phyloP scores from a whole-genome alignment of 2,329 filamentous ascomycete genomes.

The Sphaerulina musiva region DNA sequence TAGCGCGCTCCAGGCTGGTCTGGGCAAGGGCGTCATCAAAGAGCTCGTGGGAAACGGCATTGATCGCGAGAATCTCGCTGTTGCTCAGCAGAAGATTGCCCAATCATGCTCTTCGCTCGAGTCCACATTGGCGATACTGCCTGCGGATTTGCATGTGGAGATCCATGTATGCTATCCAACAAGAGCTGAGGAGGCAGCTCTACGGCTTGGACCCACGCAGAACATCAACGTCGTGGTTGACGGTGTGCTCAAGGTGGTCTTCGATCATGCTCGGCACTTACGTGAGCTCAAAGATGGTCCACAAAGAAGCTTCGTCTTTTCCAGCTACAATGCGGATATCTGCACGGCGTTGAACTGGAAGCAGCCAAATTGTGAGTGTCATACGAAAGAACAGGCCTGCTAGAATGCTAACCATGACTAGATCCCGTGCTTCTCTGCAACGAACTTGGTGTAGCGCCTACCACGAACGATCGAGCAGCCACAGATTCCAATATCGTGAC shows the following conservation, averaged over 20 bases:
- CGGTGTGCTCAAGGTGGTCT: constrained; percentile 73
- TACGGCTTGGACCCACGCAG: constrained; percentile 65
- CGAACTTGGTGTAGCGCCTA: constrained; percentile 52
- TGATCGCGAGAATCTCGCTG: constrained; percentile 45
- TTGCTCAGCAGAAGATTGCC: constrained; percentile 64
- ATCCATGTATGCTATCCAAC: constrained; percentile 88
- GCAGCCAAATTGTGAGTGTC: constrained; percentile 75
- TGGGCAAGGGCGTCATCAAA: constrained; percentile 26
- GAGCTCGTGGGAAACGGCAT: constrained; percentile 27
- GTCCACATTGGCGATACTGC: constrained; percentile 68
- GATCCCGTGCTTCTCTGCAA: constrained; percentile 93
- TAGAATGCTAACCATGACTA: constrained; percentile 29
- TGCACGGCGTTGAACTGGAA: constrained; percentile 98
- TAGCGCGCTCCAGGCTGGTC: constrained; percentile 33
- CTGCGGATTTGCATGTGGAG: constrained; percentile 76
- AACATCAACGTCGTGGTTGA: constrained; percentile 87
- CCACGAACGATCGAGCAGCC: constrained; percentile 4
- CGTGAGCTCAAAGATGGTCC: constrained; percentile 61
- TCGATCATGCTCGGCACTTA: constrained; percentile 75
- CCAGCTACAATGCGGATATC: constrained; percentile 80
- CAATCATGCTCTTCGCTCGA: constrained; percentile 71
- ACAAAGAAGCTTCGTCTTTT: constrained; percentile 85
- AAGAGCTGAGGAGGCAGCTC: constrained; percentile 60
- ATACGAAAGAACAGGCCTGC: background rate
- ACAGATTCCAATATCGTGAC: constrained; percentile 35